These are phyloP conservation scores for Colletotrichum salicis DNA, from an alignment of 2,329 filamentous ascomycete genomes.

Conservation along the genomic window DNA sequence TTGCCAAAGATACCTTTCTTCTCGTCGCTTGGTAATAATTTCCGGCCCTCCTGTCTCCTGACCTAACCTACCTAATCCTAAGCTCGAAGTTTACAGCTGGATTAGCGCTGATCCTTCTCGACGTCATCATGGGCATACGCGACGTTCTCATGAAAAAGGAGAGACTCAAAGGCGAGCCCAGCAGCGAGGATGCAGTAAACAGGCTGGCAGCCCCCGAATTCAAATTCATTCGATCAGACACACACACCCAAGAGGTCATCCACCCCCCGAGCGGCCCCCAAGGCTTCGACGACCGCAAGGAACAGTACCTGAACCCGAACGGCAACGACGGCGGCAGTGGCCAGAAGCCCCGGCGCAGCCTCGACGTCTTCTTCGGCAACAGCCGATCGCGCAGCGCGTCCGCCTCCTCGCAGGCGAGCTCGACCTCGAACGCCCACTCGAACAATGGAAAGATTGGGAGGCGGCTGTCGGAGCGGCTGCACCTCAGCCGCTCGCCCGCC, in stretches of 20 bases:
- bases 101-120: slow-evolving; percentile 14
- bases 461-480: slow-evolving; percentile 76
- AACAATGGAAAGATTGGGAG: slow-evolving; percentile 46
- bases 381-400: slow-evolving; percentile 61
- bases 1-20: not conserved
- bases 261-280: slow-evolving; percentile 66
- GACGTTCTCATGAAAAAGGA: slow-evolving; percentile 67
- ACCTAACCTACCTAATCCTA: not conserved
- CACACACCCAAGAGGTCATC: slow-evolving; percentile 81
- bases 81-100: not conserved
- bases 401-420: slow-evolving; percentile 53
- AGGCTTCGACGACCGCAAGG: slow-evolving; percentile 37
- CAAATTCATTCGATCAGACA: slow-evolving; percentile 87
- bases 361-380: slow-evolving; percentile 56
- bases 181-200: slow-evolving; percentile 48
- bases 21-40: too few relatives aligned
- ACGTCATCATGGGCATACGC: slow-evolving; percentile 59
- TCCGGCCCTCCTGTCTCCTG: not conserved
- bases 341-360: slow-evolving; percentile 52
- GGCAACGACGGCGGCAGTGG: slow-evolving; percentile 42
- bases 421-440: slow-evolving; percentile 45
- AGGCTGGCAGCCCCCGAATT: slow-evolving; percentile 68
- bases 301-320: slow-evolving; percentile 39
- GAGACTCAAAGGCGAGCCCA: slow-evolving; percentile 48
- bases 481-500: slow-evolving; percentile 67